Base-by-base conservation (phyloP, 306 rosid genomes). In the Fagus crenata region DNA sequence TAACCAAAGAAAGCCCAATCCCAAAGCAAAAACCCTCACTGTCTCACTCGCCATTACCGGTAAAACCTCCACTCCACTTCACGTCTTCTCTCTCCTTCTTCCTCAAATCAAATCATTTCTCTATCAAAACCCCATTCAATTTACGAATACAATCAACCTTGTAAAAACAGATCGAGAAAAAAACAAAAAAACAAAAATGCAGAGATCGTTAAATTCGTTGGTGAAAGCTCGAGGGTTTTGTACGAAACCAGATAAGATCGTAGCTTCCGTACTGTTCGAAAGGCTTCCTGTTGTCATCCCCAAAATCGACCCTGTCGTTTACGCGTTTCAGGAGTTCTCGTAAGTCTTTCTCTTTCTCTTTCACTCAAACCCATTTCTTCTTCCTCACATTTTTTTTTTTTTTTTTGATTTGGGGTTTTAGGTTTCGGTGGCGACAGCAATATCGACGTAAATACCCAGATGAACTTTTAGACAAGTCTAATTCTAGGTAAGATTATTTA, bases 241-340 rank as follows among this genome's bases (percentile, higher is more conserved):
- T 81, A 69, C 97, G 3, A 84, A 72, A 72, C 83, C 96, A 63
- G 93, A 90, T 56, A 89, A 89, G 70, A 75, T 95, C 31, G 86
- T 95, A 17, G 99, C 97, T 1, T 89, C 97, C 53, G 97, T 95
- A 42, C 92, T 95, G 72, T 90, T 95, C 79, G 99, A 95, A 89
- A 87, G 99, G 85, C 74, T 92, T 78, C 99, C 99, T 0, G 93
- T 92, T 39, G 93, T 92, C 61, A 87, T 95, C 79, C 97, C 97
- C 81, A 90, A 90, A 84, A 85, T 95, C 74, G 91, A 95, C 86
- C 99, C 99, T 33, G 83, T 79, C 37, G 90, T 90, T 78, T 95
- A 95, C 74, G 96, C 97, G 1, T 95, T 92, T 82, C 97, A 87
- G 77, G 98, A 92, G 85, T 95, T 90, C 88, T 85, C 95, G 98